Base-by-base conservation (phyloP, 2,329 filamentous ascomycete species). In the Colletotrichum shisoi region DNA sequence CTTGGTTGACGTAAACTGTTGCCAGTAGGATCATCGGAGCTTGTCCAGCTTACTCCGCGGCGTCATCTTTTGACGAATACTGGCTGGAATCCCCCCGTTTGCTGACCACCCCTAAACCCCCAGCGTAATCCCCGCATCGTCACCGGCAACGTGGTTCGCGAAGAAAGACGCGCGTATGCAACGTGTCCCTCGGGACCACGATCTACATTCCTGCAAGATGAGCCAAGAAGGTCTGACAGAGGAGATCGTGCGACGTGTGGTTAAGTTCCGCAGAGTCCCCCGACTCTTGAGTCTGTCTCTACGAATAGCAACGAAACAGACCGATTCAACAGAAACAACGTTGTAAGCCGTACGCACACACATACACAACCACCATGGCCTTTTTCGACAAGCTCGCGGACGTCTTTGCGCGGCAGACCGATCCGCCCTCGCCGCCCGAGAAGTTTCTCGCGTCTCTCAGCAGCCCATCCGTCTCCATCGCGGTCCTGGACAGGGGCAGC, bases 381-480 rank as follows among this genome's bases (percentile, higher is more conserved):
- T 51, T 57, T 11, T 57, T 63, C 7, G 59, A 67, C 5, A 57
- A 21, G 7, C 49, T 67, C 27, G 45, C 63, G 15, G 51, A n/a
- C 12, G 15, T 62, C 7, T 63, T 67, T 1, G 24, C 52, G 9
- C 53, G 31, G n/a, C 63, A 63, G 13, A 27, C n/a, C 19, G 7
- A 44, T 12, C n/a, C 44, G 1, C 59, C 58, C 0, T 24, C 19
- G 0, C n/a, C 37, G 11, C 34, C 45, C 3, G 46, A 62, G n/a
- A n/a, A n/a, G 4, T 57, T 66, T 13, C 45, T 66, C 15, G 11
- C 42, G 17, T 62, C 63, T 5, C 37, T 57, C 0, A 49, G 63
- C 21, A 46, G 44, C 5, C 63, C 57, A 15, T 65, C 62, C 6
- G 62, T 65, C 31, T 65, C 62, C 12, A 17, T 65, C 44, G 62